Evolutionary conservation across 208 protist genomes (phyloP).

Genomic region (Angomonas desouzai): DNA sequence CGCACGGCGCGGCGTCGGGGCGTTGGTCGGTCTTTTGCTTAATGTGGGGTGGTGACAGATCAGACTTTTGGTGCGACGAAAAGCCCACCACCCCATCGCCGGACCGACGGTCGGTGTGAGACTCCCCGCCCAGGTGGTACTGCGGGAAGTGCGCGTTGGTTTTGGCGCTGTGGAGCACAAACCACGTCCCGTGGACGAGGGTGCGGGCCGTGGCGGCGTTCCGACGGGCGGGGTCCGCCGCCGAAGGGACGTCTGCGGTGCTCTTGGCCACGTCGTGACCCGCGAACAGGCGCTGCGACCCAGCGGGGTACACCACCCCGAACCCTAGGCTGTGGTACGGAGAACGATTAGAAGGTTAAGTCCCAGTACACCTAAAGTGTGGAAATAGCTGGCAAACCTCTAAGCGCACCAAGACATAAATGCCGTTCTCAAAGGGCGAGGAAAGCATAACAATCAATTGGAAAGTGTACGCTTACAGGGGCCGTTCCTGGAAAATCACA

Average conservation of each 20-base stretch:
- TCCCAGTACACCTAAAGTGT: too few species aligned
- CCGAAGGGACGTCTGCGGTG: not conserved
- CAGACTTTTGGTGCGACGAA: not conserved
- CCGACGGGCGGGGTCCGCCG: not conserved
- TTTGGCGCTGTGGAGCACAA: conserved; percentile 34
- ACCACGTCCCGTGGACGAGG: conserved; percentile 29
- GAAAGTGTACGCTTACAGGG: too few species aligned
- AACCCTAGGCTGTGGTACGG: conserved; percentile 21
- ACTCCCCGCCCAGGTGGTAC: not conserved
- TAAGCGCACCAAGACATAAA: too few species aligned
- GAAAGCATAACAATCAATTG: too few species aligned
- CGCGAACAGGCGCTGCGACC: conserved; percentile 2
- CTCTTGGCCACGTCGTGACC: not conserved
- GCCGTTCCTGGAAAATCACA: too few species aligned
- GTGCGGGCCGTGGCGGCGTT: not conserved
- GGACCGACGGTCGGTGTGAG: not conserved
- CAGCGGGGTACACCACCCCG: conserved; percentile 30
- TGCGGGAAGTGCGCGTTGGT: conserved; percentile 7
- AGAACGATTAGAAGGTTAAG: too few species aligned
- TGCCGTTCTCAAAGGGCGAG: too few species aligned
- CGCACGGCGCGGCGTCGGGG: conserved; percentile 40
- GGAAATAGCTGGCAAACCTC: too few species aligned
- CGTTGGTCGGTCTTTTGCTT: conserved; percentile 16
- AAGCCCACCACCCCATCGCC: too few species aligned
- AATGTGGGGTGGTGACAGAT: not conserved